Conservation (phyloP, 345 rosid genomes). For the Cardamine resedifolia region DNA sequence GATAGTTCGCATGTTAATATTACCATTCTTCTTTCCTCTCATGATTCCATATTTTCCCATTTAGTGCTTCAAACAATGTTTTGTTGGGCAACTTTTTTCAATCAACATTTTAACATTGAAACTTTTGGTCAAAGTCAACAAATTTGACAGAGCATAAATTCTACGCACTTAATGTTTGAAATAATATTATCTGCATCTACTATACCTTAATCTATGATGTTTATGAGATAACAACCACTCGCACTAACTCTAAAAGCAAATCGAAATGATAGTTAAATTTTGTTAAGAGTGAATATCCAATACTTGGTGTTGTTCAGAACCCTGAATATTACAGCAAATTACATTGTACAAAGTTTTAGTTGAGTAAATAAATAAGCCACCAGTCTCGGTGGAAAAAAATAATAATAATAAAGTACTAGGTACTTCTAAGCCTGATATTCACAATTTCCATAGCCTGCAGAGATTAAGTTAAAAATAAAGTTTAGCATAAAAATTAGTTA, state of each 20-base stretch:
- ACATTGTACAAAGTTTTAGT: not conserved
- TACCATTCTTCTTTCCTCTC: not conserved
- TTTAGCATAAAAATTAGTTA: not conserved
- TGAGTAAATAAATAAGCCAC: not conserved
- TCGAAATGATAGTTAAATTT: not conserved
- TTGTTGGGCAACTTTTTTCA: not conserved
- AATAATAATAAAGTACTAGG: not conserved
- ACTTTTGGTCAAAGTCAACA: not conserved
- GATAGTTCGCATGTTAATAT: not conserved
- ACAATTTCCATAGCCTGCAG: conserved; percentile 37
- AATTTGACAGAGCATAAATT: too few relatives aligned
- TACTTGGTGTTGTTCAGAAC: not conserved
- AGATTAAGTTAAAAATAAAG: not conserved
- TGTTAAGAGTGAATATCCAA: not conserved
- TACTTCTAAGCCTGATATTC: conserved; percentile 12
- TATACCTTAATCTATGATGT: too few relatives aligned
- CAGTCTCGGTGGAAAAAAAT: not conserved
- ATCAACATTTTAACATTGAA: not conserved
- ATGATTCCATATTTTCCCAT: not conserved
- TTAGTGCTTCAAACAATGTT: not conserved
- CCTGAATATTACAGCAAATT: not conserved
- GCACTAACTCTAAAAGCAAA: not conserved
- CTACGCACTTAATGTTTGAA: not conserved
- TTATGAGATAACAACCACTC: too few relatives aligned
- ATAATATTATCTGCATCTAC: not conserved